Evolutionary conservation across 208 protist species (phyloP), one percentile per base, ranked within the genome.

Genomic region (Trypanosoma conorhini): DNA sequence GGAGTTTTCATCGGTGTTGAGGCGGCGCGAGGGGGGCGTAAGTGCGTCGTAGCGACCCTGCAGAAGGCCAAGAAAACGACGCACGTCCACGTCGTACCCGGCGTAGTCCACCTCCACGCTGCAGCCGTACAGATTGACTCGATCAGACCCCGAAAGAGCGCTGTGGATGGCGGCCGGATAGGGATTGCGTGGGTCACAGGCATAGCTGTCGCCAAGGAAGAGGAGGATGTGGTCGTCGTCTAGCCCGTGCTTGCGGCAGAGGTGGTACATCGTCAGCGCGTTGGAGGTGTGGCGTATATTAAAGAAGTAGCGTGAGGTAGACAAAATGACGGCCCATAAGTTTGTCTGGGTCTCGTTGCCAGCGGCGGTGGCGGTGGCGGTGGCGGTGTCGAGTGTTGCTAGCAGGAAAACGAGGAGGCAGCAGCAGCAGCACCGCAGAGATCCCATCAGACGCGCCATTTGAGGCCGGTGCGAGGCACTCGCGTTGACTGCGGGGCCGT

Each of bases 251-350:
- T 92, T 74, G 21, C 98, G 98, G 35, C 98, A 91, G 0, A 94
- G 84, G 76, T 96, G 85, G 75, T 99, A 99, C 48, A 99, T 81
- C 31, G 88, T 89, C 5, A 99, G 83, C 19, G 97, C 92, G 74
- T 99, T 99, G 58, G 98, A 86, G 9, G 95, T 96, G 73, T 99
- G 98, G 22, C 98, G 86, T 75, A 99, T 99, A 83, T 99, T 99
- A 87, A 98, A 99, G 86, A 97, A 99, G 72, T 97, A 99, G 12
- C 97, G 83, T 2, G 96, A 98, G 5, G 97, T 98, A 26, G 83
- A 87, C 10, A 99, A 94, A 46, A 98, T 86, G 17, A 99, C 93
- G 7, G 94, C 97, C 97, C 97, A 99, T 56, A 96, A 95, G 66
- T 96, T 97, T 38, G 38, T 69, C 2, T 15, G 31, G 12, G 50